Percentiles rank a stretch among this genome's conserved stretches.
Evolutionary conservation across 768 basidiomycete genomes (phyloP).

Genomic region (Leucogyrophana mollusca): DNA sequence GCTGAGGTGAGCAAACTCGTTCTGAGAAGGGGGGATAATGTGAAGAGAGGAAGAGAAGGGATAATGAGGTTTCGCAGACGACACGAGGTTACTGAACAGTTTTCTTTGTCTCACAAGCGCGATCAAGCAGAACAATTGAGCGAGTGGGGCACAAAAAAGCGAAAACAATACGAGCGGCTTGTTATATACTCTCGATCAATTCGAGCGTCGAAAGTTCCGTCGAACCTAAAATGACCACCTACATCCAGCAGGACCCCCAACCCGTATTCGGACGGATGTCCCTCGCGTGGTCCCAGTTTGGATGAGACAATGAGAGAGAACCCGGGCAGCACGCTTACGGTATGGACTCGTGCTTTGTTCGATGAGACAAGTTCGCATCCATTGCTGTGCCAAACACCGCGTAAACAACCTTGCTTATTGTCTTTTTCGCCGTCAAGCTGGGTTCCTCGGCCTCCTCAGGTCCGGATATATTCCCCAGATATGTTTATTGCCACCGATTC

Average conservation of each 20-base stretch:
- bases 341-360: constrained; percentile 25
- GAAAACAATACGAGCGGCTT: constrained; percentile 52
- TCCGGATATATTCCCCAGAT: constrained; percentile 37
- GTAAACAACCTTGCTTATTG: constrained; percentile 47
- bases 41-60: constrained; percentile 33
- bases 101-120: constrained; percentile 49
- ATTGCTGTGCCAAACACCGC: constrained; percentile 39
- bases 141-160: constrained; percentile 57
- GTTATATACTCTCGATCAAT: constrained; percentile 49
- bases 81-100: constrained; percentile 42
- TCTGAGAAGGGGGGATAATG: constrained; percentile 31
- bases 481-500: constrained; percentile 30
- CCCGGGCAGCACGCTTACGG: constrained; percentile 28
- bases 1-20: constrained; percentile 33
- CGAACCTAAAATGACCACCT: constrained; percentile 27
- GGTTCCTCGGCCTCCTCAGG: constrained; percentile 26
- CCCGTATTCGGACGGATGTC: constrained; percentile 15
- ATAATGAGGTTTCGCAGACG: constrained; percentile 43
- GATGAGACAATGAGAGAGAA: constrained; percentile 33
- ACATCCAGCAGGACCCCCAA: constrained; percentile 15
- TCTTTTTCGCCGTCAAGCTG: constrained; percentile 33
- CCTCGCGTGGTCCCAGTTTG: constrained; percentile 17
- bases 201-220: constrained; percentile 35
- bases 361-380: constrained; percentile 35
- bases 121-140: constrained; percentile 61